phyloP scores from a whole-genome alignment of 2,329 filamentous ascomycete genomes.

The Talaromyces funiculosus region DNA sequence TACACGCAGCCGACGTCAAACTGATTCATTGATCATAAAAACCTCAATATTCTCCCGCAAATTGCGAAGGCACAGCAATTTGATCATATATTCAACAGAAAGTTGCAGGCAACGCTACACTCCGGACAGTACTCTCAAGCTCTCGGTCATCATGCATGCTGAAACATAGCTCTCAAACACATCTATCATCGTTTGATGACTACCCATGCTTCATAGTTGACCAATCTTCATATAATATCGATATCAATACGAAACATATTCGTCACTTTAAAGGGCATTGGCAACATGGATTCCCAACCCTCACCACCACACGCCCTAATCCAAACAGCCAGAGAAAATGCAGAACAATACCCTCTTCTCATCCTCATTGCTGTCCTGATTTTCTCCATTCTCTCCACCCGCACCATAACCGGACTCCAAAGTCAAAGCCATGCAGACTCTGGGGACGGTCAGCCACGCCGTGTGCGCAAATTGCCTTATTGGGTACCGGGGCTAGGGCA shows the following conservation, averaged over 20 bases:
- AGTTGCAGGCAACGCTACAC: not conserved
- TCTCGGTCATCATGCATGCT: not conserved
- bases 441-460: conserved; percentile 24
- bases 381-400: conserved; percentile 33
- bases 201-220: not conserved
- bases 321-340: conserved; percentile 17
- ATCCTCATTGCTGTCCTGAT: conserved; percentile 25
- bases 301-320: conserved; percentile 2
- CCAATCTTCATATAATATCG: not conserved
- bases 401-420: conserved; percentile 33
- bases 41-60: not conserved
- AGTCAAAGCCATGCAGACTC: conserved; percentile 20
- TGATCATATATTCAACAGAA: not conserved
- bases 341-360: conserved; percentile 22
- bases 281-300: conserved; percentile 2
- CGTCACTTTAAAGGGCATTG: not conserved
- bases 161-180: not conserved
- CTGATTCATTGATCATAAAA: not conserved
- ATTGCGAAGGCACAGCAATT: not conserved
- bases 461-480: conserved; percentile 50
- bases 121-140: not conserved
- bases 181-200: not conserved
- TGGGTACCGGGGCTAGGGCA: conserved; percentile 57
- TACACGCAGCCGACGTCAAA: not conserved
- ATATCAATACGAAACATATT: not conserved